Base-by-base conservation (phyloP, 2,329 filamentous ascomycete species). In the Phialocephala subalpina region DNA sequence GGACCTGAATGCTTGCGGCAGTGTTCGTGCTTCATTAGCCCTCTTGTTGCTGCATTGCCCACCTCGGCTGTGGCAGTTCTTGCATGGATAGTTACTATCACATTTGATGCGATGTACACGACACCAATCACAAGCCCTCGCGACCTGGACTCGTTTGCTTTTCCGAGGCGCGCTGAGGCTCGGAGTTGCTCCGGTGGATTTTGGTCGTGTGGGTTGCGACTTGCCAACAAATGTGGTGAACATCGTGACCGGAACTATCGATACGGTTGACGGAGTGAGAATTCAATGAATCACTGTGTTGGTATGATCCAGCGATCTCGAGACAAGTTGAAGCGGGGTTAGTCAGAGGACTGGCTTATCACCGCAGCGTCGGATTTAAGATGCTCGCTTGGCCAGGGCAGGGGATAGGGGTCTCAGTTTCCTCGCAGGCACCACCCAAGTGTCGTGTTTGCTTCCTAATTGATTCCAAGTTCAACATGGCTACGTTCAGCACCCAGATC, bases 91-190 rank as follows among this genome's bases (percentile, higher is more conserved):
- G 27, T 73, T 73, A 59, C 75, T 77, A 69, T 81, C 79, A 70
- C 80, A 82, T 70, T 81, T 82, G 58, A 80, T 76, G 18, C 80
- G 77, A 60, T 81, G 76, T 55, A 78, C 73, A 2, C 80, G 79
- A 67, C 80, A 82, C 73, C 77, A 77, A 65, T 78, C 76, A 73
- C 80, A 81, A 53, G 78, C 80, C 69, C 74, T 69, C 4, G 72
- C 70, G 18, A 78, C 77, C 63, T 77, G 75, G 22, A 68, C 69
- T 22, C 77, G 70, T 45, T 70, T 70, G 18, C n/a, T 45, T 45
- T 20, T 45, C 18, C 16, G 3, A n/a, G 12, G 42, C 42, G n/a
- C 8, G 3, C 12, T 45, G 42, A n/a, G 16, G 16, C 42, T 45
- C n/a, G 42, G 16, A 45, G 42, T 8, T 45, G 3, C 12, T 3